Conservation (phyloP, 1,139 yeast genomes). For the Zhuliangozyma blackwelliae region DNA sequence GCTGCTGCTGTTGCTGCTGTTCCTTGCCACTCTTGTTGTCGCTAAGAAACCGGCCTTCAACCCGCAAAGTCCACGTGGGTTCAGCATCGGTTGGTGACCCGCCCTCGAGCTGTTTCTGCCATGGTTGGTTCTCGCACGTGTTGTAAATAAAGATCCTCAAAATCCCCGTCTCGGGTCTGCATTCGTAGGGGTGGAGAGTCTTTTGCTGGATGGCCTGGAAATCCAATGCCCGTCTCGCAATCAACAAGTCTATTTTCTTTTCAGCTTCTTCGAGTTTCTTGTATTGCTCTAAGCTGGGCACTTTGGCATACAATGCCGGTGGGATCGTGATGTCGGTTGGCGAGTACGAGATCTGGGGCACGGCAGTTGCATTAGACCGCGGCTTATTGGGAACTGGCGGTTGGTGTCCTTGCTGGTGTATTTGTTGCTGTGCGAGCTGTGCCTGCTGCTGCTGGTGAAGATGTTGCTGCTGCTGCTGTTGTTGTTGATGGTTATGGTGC, state of each 20-base stretch:
- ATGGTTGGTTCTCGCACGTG: slow-evolving; percentile 81
- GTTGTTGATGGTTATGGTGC: too few species aligned
- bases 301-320: slow-evolving; percentile 49
- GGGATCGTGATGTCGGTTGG: slow-evolving; percentile 77
- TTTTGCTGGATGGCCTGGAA: slow-evolving; percentile 67
- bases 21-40: slow-evolving; percentile 15
- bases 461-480: too few species aligned
- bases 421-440: slow-evolving; percentile 8
- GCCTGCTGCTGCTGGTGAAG: too few species aligned
- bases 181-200: slow-evolving; percentile 39
- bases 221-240: slow-evolving; percentile 80
- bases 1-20: neutral
- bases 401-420: slow-evolving; percentile 1
- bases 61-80: slow-evolving; percentile 78
- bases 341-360: slow-evolving; percentile 43
- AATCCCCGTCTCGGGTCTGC: slow-evolving; percentile 47
- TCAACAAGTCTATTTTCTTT: slow-evolving; percentile 70
- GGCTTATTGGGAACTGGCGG: slow-evolving; percentile 18
- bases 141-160: slow-evolving; percentile 82
- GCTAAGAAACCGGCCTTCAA: slow-evolving; percentile 74
- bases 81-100: slow-evolving; percentile 17
- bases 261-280: slow-evolving; percentile 74
- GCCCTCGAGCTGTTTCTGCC: slow-evolving; percentile 60
- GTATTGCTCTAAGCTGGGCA: slow-evolving; percentile 74
- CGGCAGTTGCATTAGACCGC: slow-evolving; percentile 32